Evolutionary conservation across 768 basidiomycete genomes (phyloP).

Genomic region (Auricularia sp.): DNA sequence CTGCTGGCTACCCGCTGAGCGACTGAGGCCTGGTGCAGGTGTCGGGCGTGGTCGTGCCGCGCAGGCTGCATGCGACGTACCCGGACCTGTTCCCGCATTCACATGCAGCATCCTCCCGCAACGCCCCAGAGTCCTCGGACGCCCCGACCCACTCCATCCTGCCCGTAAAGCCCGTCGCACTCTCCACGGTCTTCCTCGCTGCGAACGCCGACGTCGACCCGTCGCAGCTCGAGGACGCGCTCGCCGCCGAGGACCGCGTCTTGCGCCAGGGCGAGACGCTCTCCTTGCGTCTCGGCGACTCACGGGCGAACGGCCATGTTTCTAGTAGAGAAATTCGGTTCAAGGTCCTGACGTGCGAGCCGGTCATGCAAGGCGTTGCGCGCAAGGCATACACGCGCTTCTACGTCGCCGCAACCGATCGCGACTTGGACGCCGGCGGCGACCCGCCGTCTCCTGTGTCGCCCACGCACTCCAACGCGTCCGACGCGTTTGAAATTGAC

Average conservation of each 20-base stretch:
- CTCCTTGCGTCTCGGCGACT: not conserved
- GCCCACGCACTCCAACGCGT: not conserved
- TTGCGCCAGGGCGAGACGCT: not conserved
- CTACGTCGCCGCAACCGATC: not conserved
- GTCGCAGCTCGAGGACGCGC: not conserved
- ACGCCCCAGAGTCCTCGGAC: not conserved
- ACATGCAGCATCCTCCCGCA: not conserved
- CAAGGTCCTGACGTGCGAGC: not conserved
- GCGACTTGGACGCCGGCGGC: not conserved
- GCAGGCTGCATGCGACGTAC: not conserved
- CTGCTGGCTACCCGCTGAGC: not conserved
- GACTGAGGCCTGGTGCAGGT: not conserved
- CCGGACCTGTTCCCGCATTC: not conserved
- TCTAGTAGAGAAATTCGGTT: not conserved
- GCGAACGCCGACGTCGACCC: not conserved
- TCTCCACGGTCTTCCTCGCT: not conserved
- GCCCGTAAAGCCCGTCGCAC: not conserved
- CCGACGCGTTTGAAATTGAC: not conserved
- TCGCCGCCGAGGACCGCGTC: not conserved
- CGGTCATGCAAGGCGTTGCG: not conserved
- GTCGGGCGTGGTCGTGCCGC: not conserved
- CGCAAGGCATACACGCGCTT: not conserved
- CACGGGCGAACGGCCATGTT: not conserved
- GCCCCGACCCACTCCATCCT: not conserved
- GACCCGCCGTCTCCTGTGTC: not conserved